Percentiles rank a stretch among this genome's conserved stretches.
Evolutionary conservation across 768 basidiomycete genomes (phyloP).

Genomic region (Amanita muscaria): DNA sequence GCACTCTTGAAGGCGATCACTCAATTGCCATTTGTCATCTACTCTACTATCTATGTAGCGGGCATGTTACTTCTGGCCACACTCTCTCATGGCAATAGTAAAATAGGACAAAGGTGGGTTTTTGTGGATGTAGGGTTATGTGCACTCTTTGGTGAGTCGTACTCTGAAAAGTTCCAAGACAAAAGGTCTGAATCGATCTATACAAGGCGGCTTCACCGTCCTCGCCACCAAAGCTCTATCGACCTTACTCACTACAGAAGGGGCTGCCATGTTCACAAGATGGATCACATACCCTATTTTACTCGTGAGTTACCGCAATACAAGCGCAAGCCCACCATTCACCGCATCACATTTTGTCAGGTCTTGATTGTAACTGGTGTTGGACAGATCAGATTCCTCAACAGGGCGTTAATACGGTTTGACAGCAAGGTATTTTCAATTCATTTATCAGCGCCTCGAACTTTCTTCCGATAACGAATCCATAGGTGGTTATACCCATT

Average conservation of each 20-base stretch:
- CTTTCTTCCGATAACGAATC: slow-evolving; percentile 5
- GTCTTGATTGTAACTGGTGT: slow-evolving; percentile 66
- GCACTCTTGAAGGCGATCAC: slow-evolving; percentile 60
- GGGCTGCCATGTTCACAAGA: slow-evolving; percentile 65
- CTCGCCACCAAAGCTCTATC: slow-evolving; percentile 90
- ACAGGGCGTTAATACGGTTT: slow-evolving; percentile 85
- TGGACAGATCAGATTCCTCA: slow-evolving; percentile 79
- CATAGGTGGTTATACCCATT: slow-evolving; percentile 80
- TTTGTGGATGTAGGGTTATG: slow-evolving; percentile 85
- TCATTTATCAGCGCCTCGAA: not conserved
- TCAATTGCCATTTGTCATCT: slow-evolving; percentile 67
- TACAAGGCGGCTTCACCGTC: slow-evolving; percentile 84
- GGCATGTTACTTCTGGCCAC: slow-evolving; percentile 49
- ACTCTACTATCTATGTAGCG: slow-evolving; percentile 53
- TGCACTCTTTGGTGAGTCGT: slow-evolving; percentile 63
- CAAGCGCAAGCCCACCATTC: not conserved
- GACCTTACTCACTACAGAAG: slow-evolving; percentile 71
- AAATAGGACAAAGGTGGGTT: slow-evolving; percentile 60
- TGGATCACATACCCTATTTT: slow-evolving; percentile 83
- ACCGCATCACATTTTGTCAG: slow-evolving; percentile 28
- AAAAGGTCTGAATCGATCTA: not conserved
- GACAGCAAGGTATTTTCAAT: slow-evolving; percentile 64
- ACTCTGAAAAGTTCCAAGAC: too few species aligned
- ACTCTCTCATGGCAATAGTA: slow-evolving; percentile 56
- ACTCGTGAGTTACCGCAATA: slow-evolving; percentile 34